Evolutionary conservation across 2,329 filamentous ascomycete species (phyloP), one percentile per base, ranked within the genome.

Genomic region (Cercospora zeina): DNA sequence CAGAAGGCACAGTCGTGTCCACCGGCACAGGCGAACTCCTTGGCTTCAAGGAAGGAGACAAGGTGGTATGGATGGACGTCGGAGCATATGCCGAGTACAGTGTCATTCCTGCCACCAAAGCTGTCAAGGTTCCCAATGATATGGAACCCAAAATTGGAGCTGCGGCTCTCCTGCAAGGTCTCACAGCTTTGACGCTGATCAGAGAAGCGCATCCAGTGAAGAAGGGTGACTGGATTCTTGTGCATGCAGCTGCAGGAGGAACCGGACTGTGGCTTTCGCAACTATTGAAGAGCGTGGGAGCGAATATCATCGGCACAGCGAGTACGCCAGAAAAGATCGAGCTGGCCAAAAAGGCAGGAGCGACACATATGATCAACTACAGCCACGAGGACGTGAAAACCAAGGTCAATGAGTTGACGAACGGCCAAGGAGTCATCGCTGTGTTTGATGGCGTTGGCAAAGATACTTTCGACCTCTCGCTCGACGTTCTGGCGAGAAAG

Each of bases 381-480:
- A 76, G 76, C 47, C 75, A 78, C 33, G 86, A 87, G 53, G 80
- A 84, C 61, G 78, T 88, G 24, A 83, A 83, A 61, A 76, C 75
- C 37, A 81, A 83, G 72, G 87, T 91, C 5, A 79, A 82, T 70
- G 83, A 89, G 73, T 86, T 90, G 54, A 96, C 91, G 0, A 84
- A 81, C 1, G 88, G 88, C 0, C 78, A 86, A 63, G 93, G 93
- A 7, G 87, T 89, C 2, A 84, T 86, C 66, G 91, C 88, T 9
- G 88, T 96, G 30, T 96, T 91, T 73, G 92, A 96, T 73, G 89
- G 90, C 5, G 90, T 96, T 2, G 93, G 92, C 11, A 91, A 91
- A 78, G 82, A 83, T 54, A 96, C 93, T 0, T 96, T 95, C 77
- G 90, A 96, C 68, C 81, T 85, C 19, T 89, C 88, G 70, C 74